Evolutionary conservation across 805 yeast genomes (phyloP), one percentile per base, ranked within the genome.

Genomic region (Starmerella khaoyaiensis): DNA sequence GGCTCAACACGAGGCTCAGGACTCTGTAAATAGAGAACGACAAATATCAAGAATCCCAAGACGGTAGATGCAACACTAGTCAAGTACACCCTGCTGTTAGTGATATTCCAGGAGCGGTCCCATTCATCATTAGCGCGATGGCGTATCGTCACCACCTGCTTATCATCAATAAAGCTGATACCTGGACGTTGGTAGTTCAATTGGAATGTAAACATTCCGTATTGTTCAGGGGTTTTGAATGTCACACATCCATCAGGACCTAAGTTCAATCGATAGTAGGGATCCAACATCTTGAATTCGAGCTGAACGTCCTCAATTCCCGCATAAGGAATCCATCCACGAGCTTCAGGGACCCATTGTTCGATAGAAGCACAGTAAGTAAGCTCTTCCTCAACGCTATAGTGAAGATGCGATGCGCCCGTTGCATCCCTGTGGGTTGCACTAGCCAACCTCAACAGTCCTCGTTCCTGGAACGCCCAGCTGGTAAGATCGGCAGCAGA

Each of bases 61-160:
- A 77, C 72, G 17, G 93, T 94, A 23, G 76, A 61, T 3, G 59
- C 60, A 12, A 86, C 76, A 33, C 84, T 69, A 17, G 79, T 67
- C 44, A 87, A 60, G 57, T 90, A 90, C 35, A 86, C 83, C 93
- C 95, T 83, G 1, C 96, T 72, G 59, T 86, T 86, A 21, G 94
- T 67, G 52, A 90, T 87, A 43, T 79, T 81, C 87, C 90, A 90
- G 30, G 93, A 77, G 60, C 97, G 73, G 44, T 78, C 76, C 64
- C 75, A 90, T 63, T 93, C 98, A 56, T 90, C 93, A 58, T 86
- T 87, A 42, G 97, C 96, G 52, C 81, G 69, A 59, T 90, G 97
- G 58, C 97, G 75, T 32, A 90, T 76, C 2, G 97, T 75, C 37
- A 83, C 82, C 15, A 79, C 74, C 37, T 68, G 68, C 44, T 70